Conservation (phyloP, 306 rosid genomes). For the Morella rubra region DNA sequence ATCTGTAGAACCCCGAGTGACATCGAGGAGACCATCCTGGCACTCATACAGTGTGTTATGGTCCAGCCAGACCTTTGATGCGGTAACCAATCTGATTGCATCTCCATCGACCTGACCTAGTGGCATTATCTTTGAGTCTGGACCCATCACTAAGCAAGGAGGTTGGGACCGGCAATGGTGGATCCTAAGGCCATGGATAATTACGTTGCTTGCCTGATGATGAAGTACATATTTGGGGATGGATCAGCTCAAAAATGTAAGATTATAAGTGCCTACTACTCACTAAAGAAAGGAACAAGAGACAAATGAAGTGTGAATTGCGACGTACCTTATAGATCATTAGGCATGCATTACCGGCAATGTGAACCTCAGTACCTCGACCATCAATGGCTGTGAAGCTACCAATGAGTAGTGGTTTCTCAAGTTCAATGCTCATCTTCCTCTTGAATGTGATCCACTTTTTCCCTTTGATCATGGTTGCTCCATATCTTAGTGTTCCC, state of each 20-base stretch:
- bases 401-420: conserved; percentile 6
- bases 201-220: neutral
- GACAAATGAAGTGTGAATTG: neutral
- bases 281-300: neutral
- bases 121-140: neutral
- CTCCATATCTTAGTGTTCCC: neutral
- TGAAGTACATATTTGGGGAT: neutral
- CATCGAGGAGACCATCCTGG: conserved; percentile 9
- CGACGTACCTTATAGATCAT: neutral
- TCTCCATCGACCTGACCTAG: neutral
- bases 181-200: conserved; percentile 2
- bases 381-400: conserved; percentile 10
- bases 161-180: conserved; percentile 1
- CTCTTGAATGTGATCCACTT: conserved; percentile 4
- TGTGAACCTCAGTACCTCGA: neutral
- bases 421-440: neutral
- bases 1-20: conserved; percentile 9
- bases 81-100: conserved; percentile 1
- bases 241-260: neutral
- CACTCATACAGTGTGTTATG: conserved; percentile 2
- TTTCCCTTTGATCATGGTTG: neutral
- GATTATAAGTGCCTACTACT: neutral
- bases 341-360: conserved; percentile 2
- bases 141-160: conserved; percentile 1
- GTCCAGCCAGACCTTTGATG: conserved; percentile 9